phyloP scores from a whole-genome alignment of 2,329 filamentous ascomycete species.

The Pezicula radicicola region DNA sequence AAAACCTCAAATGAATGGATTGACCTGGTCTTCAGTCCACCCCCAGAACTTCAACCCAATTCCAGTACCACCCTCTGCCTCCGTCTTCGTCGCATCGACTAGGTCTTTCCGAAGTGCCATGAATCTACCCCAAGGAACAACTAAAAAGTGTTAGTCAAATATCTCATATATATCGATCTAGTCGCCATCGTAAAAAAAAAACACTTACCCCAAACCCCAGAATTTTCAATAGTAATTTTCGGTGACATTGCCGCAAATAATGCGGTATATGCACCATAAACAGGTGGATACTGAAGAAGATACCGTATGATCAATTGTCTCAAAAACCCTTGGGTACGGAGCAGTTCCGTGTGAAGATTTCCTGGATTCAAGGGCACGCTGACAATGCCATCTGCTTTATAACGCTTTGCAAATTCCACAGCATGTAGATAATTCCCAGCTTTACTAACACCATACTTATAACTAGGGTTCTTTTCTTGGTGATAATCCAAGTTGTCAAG shows the following conservation, averaged over 20 bases:
- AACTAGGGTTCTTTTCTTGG: background rate
- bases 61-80: conserved; percentile 32
- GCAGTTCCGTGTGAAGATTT: conserved; percentile 9
- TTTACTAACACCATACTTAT: conserved; percentile 13
- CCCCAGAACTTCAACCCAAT: conserved; percentile 36
- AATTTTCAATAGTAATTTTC: conserved; percentile 11
- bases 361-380: conserved; percentile 15
- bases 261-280: conserved; percentile 12
- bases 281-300: conserved; percentile 4
- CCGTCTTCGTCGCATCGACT: conserved; percentile 22
- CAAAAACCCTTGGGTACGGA: background rate
- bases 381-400: conserved; percentile 13
- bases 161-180: no score
- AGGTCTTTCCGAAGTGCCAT: conserved; percentile 28
- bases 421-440: conserved; percentile 10
- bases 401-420: conserved; percentile 11
- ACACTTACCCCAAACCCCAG: conserved; percentile 12
- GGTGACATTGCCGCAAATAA: conserved; percentile 14
- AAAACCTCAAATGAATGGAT: conserved; percentile 17
- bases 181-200: background rate
- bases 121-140: conserved; percentile 43
- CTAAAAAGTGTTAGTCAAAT: conserved; percentile 9
- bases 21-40: conserved; percentile 37
- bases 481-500: conserved; percentile 13
- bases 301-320: background rate